Evolutionary conservation across 2,329 filamentous ascomycete genomes (phyloP).

Genomic region (Fusarium globosum): DNA sequence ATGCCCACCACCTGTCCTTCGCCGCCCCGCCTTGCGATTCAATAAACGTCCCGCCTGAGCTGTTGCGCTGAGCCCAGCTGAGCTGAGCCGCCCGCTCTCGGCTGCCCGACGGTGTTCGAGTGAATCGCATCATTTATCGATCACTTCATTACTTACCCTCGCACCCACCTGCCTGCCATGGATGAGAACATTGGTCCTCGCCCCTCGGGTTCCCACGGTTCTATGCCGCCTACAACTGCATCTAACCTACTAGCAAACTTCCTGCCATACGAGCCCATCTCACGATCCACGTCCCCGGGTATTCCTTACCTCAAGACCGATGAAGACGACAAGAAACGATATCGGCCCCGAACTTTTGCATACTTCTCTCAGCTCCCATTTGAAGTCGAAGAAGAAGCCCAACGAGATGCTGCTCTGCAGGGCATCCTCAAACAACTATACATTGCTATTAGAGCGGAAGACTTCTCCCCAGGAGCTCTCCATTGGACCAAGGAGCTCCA

Average conservation of each 20-base stretch:
- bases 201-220: slow-evolving; percentile 46
- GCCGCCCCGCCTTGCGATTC: slow-evolving; percentile 27
- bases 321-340: slow-evolving; percentile 70
- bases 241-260: slow-evolving; percentile 53
- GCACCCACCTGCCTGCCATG: slow-evolving; percentile 44
- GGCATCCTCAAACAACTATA: slow-evolving; percentile 96
- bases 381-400: slow-evolving; percentile 80
- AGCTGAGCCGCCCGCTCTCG: slow-evolving; percentile 28
- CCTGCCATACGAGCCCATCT: slow-evolving; percentile 73
- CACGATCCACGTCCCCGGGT: slow-evolving; percentile 87
- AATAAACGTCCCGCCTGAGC: slow-evolving; percentile 34
- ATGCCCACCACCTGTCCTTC: slow-evolving; percentile 35
- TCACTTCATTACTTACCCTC: background rate
- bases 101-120: slow-evolving; percentile 29
- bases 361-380: slow-evolving; percentile 95
- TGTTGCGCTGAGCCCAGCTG: slow-evolving; percentile 36
- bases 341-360: slow-evolving; percentile 89
- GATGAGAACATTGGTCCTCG: slow-evolving; percentile 54
- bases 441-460: slow-evolving; percentile 88
- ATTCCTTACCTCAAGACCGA: slow-evolving; percentile 63
- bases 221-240: slow-evolving; percentile 48
- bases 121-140: slow-evolving; percentile 3
- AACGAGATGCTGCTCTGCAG: slow-evolving; percentile 81
- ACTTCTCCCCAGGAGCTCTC: slow-evolving; percentile 91
- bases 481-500: slow-evolving; percentile 98